Evolutionary conservation across 108 stramenopile genomes (phyloP).

Genomic region (Discostella stelligeroides): DNA sequence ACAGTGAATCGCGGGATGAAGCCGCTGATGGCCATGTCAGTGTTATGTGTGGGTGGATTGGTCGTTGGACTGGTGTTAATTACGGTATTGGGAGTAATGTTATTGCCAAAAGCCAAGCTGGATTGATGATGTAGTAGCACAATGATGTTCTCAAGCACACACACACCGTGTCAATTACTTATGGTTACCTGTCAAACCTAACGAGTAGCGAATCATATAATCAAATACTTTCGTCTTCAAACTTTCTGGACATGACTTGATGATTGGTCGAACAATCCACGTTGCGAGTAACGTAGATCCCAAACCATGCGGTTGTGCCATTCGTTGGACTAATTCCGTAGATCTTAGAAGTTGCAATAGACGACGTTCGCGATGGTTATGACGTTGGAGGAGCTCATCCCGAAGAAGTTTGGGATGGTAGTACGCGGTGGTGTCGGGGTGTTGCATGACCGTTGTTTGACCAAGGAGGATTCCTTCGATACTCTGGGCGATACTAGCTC

Average conservation of each 20-base stretch:
- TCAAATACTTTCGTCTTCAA: constrained; percentile 80
- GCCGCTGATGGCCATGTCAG: constrained; percentile 34
- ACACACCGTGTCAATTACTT: too few relatives aligned
- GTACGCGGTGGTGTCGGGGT: constrained; percentile 3
- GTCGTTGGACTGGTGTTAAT: constrained; percentile 37
- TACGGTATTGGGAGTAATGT: constrained; percentile 37
- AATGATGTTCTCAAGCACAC: neutral
- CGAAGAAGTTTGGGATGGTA: constrained; percentile 65
- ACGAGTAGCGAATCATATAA: constrained; percentile 71
- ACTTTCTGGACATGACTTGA: constrained; percentile 61
- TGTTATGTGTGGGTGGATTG: constrained; percentile 27
- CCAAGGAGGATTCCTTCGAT: constrained; percentile 38
- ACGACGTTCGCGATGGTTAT: constrained; percentile 55
- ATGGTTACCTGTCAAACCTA: constrained; percentile 71
- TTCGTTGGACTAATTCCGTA: constrained; percentile 78
- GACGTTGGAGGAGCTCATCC: constrained; percentile 51
- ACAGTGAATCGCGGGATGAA: constrained; percentile 44
- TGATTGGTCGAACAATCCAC: constrained; percentile 67
- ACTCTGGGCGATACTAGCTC: constrained; percentile 55
- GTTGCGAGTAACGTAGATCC: constrained; percentile 57
- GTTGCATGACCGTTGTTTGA: neutral
- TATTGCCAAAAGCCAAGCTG: constrained; percentile 42
- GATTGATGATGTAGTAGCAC: constrained; percentile 10
- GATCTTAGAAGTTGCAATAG: constrained; percentile 74
- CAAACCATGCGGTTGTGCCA: constrained; percentile 73